Conservation (phyloP, 2,329 filamentous ascomycete species). For the Diaporthe aspalathi region DNA sequence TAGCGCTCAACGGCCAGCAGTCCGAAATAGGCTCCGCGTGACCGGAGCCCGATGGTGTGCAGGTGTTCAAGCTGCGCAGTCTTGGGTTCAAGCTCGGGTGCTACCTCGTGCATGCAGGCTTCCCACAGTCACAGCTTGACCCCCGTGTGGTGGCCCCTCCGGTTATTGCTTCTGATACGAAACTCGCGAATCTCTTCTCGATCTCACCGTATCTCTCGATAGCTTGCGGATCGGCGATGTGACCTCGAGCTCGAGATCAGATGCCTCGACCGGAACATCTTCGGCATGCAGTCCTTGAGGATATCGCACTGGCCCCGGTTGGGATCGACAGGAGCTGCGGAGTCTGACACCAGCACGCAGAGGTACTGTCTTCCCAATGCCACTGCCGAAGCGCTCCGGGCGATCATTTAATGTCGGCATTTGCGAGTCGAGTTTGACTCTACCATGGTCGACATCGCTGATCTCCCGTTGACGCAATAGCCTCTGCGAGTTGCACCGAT, state of each 20-base stretch:
- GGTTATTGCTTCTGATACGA: background rate
- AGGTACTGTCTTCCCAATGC: background rate
- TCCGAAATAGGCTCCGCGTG: background rate
- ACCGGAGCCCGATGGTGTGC: background rate
- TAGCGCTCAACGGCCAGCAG: background rate
- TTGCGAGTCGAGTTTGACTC: background rate
- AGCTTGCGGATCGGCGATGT: background rate
- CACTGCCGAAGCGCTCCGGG: background rate
- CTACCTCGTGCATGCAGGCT: constrained; percentile 6
- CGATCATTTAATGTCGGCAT: constrained; percentile 3
- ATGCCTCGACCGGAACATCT: background rate
- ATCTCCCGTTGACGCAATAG: background rate
- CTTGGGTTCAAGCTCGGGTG: background rate
- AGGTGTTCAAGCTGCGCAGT: background rate
- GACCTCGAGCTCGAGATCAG: constrained; percentile 3
- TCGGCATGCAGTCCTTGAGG: background rate
- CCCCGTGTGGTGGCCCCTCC: background rate
- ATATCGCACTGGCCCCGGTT: background rate
- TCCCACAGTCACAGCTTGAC: background rate
- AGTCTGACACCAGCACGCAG: background rate
- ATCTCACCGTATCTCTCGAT: constrained; percentile 8
- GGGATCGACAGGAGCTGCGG: constrained; percentile 12
- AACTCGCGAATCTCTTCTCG: constrained; percentile 13
- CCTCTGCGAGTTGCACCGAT: background rate
- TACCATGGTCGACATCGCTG: too few species aligned